Percentiles rank a stretch among this genome's conserved stretches.
Conservation (phyloP, 2,329 filamentous ascomycete species). For the Phaeophleospora eucalypticola region DNA sequence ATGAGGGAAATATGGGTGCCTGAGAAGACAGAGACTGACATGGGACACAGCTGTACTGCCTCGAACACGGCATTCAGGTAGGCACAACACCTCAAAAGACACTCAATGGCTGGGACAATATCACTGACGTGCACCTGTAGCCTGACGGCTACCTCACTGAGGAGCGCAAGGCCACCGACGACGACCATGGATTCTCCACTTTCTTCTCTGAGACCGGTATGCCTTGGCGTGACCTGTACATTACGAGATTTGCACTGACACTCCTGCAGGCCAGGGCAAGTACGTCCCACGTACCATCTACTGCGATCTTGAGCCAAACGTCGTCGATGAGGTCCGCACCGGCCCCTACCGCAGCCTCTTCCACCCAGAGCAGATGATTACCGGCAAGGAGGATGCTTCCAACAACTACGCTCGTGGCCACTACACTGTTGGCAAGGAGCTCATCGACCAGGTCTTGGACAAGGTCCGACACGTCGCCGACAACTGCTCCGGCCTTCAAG, state of each 20-base stretch:
- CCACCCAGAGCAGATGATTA: constrained; percentile 99
- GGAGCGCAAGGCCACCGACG: constrained; percentile 88
- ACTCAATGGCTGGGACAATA: background rate
- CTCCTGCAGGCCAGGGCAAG: constrained; percentile 79
- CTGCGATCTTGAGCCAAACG: constrained; percentile 99
- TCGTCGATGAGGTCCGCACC: constrained; percentile 98
- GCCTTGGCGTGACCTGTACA: constrained; percentile 64
- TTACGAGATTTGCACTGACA: constrained; percentile 18
- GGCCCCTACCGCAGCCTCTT: constrained; percentile 94
- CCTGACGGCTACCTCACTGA: constrained; percentile 98
- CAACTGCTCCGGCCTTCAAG: constrained; percentile 96
- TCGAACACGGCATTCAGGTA: constrained; percentile 99
- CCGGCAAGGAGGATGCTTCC: constrained; percentile 98
- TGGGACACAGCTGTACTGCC: constrained; percentile 82
- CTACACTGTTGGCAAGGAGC: constrained; percentile 99
- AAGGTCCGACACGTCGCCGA: constrained; percentile 97
- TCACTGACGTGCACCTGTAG: constrained; percentile 50
- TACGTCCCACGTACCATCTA: constrained; percentile 99
- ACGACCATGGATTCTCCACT: constrained; percentile 98
- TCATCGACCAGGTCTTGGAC: constrained; percentile 96
- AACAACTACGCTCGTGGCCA: constrained; percentile 99
- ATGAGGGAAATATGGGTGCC: constrained; percentile 27
- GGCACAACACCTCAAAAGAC: constrained; percentile 35
- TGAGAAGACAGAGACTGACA: constrained; percentile 31
- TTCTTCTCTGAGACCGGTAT: constrained; percentile 99